Evolutionary conservation across 1,284 basidiomycete genomes (phyloP), one percentile per base, ranked within the genome.

Genomic region (Trichosporon asahii): DNA sequence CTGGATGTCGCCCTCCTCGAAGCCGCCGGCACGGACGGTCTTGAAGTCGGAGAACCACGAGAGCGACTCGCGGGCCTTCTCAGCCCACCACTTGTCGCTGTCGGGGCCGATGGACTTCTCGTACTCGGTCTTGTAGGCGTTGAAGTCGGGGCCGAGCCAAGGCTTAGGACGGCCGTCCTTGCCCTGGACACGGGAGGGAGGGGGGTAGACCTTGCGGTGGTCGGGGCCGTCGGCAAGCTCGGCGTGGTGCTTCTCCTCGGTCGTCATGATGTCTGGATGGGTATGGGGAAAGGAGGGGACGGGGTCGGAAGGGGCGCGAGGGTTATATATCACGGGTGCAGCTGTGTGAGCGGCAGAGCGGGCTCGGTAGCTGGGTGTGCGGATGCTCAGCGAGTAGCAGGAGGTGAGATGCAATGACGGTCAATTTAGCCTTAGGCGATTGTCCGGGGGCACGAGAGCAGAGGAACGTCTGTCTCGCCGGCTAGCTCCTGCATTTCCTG

Each of bases 41-140:
- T 90, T 87, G 88, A 98, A 99, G 35, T 93, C 93, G 35, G 90
- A 88, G 82, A 95, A 90, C 95, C 96, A 99, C 83, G 92, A 86
- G 37, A 99, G 86, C 31, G 88, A 89, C 75, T 94, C 89, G 72
- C 87, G 87, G 1, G 95, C 96, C 79, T 89, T 87, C 90, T 90
- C 88, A 67, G 88, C 89, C 94, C 94, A 98, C 91, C 93, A 98
- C 75, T 87, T 85, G 77, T 94, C 91, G 31, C 89, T 90, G 75
- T 89, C 86, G 68, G 89, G 86, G 63, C 91, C 92, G 60, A 94
- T 81, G 14, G 92, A 92, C 84, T 89, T 83, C 14, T 86, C 84
- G 81, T 95, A 94, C 44, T 88, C 87, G 5, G 82, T 79, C 72
- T 85, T 86, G 85, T 95, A 95, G 23, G 90, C 89, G 25, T 89